Evolutionary conservation across 371 early-diverging fungal species (phyloP), one percentile per base, ranked within the genome.

Genomic region (Encephalitozoon hellem): DNA sequence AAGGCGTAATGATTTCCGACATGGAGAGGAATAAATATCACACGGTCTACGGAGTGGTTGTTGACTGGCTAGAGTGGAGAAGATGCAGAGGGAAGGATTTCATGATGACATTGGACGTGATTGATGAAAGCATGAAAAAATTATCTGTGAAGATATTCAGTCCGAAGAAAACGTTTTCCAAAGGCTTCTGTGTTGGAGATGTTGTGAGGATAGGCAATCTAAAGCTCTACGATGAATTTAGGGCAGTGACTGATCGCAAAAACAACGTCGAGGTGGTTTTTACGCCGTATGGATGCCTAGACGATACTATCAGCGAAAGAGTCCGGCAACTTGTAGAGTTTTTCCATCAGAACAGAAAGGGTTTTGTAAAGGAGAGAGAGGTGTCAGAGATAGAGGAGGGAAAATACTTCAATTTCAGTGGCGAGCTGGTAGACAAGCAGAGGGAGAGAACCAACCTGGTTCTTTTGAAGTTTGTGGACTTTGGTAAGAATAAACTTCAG

Each of bases 141-240:
- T 21, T 73, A 4, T 67, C 52, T 42, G 47, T 73, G 4, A 63
- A 53, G 51, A 66, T 73, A 52, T 73, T 73, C 45, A 73, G 54
- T 52, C 49, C 23, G 11, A 53, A 9, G 42, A 26, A 43, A 32
- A 41, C 42, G 0, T 51, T 59, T 21, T 28, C 45, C 8, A n/a
- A 73, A 28, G n/a, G 63, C 0, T 64, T 73, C 21, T 39, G n/a
- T 23, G 28, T 67, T 9, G 49, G 49, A 51, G 66, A 73, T 2
- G 59, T 59, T n/a, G 32, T 47, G 28, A 59, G 21, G 43, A 47
- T 66, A 43, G 15, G 66, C 8, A 47, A 43, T 18, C 11, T 66
- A 21, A 66, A 18, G 26, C 30, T 47, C 9, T 51, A 69, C 34
- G 25, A 28, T 4, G 12, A 6, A 28, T 25, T n/a, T 18, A 49